phyloP scores from a whole-genome alignment of 768 basidiomycete genomes.

The Pleurotus tuber-regium region DNA sequence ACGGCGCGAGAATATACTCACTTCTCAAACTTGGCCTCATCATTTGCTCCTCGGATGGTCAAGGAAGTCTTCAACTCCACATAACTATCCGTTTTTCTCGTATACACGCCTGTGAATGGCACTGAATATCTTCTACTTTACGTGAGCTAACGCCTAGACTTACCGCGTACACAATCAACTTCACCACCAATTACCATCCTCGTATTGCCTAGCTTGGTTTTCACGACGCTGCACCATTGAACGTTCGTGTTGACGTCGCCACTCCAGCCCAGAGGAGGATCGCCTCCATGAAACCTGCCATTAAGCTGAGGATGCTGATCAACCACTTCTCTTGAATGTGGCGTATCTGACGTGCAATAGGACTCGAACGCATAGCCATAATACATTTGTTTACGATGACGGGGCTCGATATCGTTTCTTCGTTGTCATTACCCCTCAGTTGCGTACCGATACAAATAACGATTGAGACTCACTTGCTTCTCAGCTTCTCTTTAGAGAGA shows the following conservation, averaged over 20 bases:
- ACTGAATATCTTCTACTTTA: neutral
- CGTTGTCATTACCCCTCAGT: neutral
- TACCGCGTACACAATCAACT: conserved; percentile 86
- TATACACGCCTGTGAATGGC: conserved; percentile 48
- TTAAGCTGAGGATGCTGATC: too few species aligned
- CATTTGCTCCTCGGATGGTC: conserved; percentile 57
- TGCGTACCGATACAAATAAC: neutral
- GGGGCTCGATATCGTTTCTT: conserved; percentile 67
- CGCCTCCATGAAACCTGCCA: conserved; percentile 19
- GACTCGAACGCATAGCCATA: conserved; percentile 91
- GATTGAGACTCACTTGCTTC: conserved; percentile 56
- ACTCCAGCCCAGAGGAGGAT: conserved; percentile 60
- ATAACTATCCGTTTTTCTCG: conserved; percentile 61
- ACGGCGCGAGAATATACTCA: conserved; percentile 28
- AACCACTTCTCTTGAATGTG: conserved; percentile 23
- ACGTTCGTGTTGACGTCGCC: conserved; percentile 85
- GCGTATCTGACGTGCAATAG: conserved; percentile 65
- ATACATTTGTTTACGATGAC: conserved; percentile 65
- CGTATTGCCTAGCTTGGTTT: conserved; percentile 74
- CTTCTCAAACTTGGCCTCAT: conserved; percentile 81
- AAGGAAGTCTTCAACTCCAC: conserved; percentile 89
- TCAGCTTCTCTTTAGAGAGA: conserved; percentile 51
- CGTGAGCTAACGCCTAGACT: conserved; percentile 14
- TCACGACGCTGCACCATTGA: conserved; percentile 89
- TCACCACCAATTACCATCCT: conserved; percentile 84